These are phyloP conservation scores for Diaporthe citri DNA, from an alignment of 2,329 filamentous ascomycete genomes.

Conservation along the genomic window DNA sequence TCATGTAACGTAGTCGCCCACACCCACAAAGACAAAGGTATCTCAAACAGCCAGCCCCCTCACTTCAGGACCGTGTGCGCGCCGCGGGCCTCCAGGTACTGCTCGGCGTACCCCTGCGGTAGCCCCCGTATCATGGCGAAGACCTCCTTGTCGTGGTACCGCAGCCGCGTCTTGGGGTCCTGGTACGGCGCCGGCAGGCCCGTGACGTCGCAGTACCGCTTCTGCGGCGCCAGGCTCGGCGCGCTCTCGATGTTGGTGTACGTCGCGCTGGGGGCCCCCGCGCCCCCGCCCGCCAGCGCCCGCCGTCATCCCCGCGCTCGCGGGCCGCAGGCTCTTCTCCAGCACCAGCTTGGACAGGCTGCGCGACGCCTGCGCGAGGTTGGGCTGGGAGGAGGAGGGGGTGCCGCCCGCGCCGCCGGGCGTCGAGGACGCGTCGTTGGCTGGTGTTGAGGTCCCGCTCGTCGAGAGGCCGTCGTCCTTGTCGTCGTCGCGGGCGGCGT, in stretches of 20 bases:
- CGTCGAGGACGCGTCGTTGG: constrained; percentile 40
- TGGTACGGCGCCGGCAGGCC: constrained; percentile 91
- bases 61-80: constrained; percentile 95
- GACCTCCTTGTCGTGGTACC: constrained; percentile 94
- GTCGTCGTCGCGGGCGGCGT: constrained; percentile 51
- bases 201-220: constrained; percentile 95
- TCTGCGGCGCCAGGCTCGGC: constrained; percentile 85
- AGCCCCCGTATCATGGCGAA: constrained; percentile 86
- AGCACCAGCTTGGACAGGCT: constrained; percentile 89
- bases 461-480: constrained; percentile 66
- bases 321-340: constrained; percentile 77
- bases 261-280: constrained; percentile 78
- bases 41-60: constrained; percentile 49
- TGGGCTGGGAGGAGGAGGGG: constrained; percentile 61
- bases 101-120: constrained; percentile 85
- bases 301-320: constrained; percentile 49
- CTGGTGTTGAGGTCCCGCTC: constrained; percentile 70
- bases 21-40: no score
- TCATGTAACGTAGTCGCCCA: neutral
- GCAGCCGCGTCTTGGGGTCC: constrained; percentile 92
- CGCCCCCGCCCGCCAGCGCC: constrained; percentile 47
- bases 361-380: constrained; percentile 89
- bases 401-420: constrained; percentile 54
- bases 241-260: constrained; percentile 96
- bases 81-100: constrained; percentile 88